Percentiles rank a stretch among this genome's conserved stretches.
phyloP scores from a whole-genome alignment of 805 yeast species.

The Pachysolen tannophilus region DNA sequence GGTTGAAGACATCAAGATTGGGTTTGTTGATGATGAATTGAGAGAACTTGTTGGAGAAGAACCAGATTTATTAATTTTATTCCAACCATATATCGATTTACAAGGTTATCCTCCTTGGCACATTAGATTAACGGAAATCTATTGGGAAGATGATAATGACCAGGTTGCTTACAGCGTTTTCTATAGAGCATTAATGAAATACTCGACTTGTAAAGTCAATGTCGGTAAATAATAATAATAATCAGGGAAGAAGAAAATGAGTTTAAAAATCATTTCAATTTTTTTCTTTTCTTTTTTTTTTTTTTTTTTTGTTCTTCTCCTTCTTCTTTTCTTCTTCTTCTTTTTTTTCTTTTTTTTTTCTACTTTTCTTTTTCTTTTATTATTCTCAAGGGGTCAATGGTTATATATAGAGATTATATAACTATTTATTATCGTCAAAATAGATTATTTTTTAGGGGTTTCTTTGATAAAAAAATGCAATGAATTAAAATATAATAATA shows the following conservation, averaged over 20 bases:
- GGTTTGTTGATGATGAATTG: conserved; percentile 66
- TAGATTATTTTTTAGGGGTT: too few relatives aligned
- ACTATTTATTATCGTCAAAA: too few relatives aligned
- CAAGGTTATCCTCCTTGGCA: conserved; percentile 99
- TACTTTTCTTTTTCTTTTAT: not conserved
- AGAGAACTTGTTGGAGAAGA: conserved; percentile 78
- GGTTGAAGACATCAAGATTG: conserved; percentile 62
- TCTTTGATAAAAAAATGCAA: too few relatives aligned
- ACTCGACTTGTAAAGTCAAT: conserved; percentile 75
- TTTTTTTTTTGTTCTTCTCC: not conserved
- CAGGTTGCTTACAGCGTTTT: conserved; percentile 79
- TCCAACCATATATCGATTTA: conserved; percentile 80
- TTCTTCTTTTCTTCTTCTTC: not conserved
- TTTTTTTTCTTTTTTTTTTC: not conserved
- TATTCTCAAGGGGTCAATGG: too few relatives aligned
- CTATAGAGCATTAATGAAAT: conserved; percentile 67
- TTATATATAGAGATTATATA: too few relatives aligned
- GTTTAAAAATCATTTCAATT: not conserved
- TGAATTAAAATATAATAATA: too few relatives aligned
- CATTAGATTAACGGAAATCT: conserved; percentile 80
- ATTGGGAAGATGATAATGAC: conserved; percentile 82
- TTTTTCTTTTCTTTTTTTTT: not conserved
- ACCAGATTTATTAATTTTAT: conserved; percentile 80
- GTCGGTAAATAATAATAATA: conserved; percentile 59
- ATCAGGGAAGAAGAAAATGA: not conserved